Base-by-base conservation (phyloP, 2,329 filamentous ascomycete genomes). In the Truncatella angustata region DNA sequence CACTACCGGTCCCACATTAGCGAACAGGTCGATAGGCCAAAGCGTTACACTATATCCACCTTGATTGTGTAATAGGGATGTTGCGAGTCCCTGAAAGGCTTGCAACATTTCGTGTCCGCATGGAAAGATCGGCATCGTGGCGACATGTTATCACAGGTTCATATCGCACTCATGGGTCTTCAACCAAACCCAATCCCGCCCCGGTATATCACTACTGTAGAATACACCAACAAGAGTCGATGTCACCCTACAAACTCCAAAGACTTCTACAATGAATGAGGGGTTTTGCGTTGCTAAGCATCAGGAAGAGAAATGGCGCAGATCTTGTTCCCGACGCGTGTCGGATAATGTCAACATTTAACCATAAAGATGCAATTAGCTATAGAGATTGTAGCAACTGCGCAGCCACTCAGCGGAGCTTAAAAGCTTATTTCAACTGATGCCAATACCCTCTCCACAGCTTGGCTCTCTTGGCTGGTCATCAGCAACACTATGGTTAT, bases 391-490 rank as follows among this genome's bases (percentile, higher is more conserved):
- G n/a, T n/a, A n/a, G n/a, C n/a, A n/a, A n/a, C n/a, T n/a, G n/a
- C n/a, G n/a, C n/a, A 32, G 28, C 28, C 28, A 48, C 11, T 37
- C 14, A 46, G 18, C 43, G 24, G 28, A 34, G 43, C 43, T 46
- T 46, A 46, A 49, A 49, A 49, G 45, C 45, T 49, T 49, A 28
- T 18, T 49, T 39, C 16, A 18, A 49, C 45, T 11, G 11, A 20
- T 39, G n/a, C 18, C 23, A 36, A 18, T 24, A 6, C 30, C 28
- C 44, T 37, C 21, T 24, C 34, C 24, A 39, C 30, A 36, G 6
- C 45, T 49, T 49, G 45, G 45, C 45, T 36, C 18, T 37, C 45
- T 49, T 36, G 45, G 45, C 45, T 23, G 10, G 23, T 14, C 12
- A 24, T 44, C 40, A 28, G n/a, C 40, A 18, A 14, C 14, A 16